These are phyloP conservation scores for Phanerochaete carnosa DNA, from an alignment of 768 basidiomycete species.

Conservation along the genomic window DNA sequence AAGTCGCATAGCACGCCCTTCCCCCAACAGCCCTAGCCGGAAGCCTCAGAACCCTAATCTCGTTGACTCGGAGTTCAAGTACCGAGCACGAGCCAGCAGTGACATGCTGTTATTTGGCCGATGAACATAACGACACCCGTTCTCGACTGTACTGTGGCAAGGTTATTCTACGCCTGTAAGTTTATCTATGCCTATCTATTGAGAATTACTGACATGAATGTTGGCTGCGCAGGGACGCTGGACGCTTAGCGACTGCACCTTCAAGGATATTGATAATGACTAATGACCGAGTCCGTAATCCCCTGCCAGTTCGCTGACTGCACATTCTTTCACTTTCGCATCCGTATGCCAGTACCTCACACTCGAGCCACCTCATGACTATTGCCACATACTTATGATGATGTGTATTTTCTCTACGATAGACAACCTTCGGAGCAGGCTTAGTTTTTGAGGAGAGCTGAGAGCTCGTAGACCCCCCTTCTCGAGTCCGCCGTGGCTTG, in stretches of 20 bases:
- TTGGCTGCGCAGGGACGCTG: neutral
- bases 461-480: neutral
- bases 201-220: neutral
- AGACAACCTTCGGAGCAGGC: neutral
- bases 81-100: slow-evolving; percentile 17
- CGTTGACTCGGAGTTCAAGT: slow-evolving; percentile 19
- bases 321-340: neutral
- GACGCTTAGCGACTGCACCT: slow-evolving; percentile 1
- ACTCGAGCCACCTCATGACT: slow-evolving; percentile 19
- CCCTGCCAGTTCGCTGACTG: slow-evolving; percentile 14
- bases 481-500: neutral
- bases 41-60: slow-evolving; percentile 14
- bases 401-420: neutral
- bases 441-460: neutral
- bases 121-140: neutral
- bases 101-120: slow-evolving; percentile 10
- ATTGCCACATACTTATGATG: slow-evolving; percentile 4
- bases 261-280: slow-evolving; percentile 19
- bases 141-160: neutral
- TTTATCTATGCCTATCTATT: neutral
- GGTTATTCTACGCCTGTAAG: neutral
- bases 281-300: slow-evolving; percentile 17
- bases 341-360: slow-evolving; percentile 11
- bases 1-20: slow-evolving; percentile 30
- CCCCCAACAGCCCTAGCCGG: slow-evolving; percentile 15